These are phyloP conservation scores for Syzygium syzygioides DNA, from an alignment of 441 rosid genomes.

Conservation along the genomic window DNA sequence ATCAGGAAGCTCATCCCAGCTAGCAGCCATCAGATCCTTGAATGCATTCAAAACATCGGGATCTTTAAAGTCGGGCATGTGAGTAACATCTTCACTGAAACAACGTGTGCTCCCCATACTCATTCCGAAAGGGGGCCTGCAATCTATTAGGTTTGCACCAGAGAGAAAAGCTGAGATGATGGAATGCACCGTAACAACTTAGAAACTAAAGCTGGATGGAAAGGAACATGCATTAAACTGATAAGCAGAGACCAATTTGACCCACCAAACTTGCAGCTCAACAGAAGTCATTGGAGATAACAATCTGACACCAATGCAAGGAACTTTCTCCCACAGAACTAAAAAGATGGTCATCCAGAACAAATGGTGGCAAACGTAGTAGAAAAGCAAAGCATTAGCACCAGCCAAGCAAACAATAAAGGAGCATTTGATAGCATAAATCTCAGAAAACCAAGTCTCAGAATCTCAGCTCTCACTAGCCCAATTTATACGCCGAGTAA, in stretches of 20 bases:
- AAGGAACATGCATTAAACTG: not conserved
- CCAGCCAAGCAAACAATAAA: not conserved
- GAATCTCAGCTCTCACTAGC: not conserved
- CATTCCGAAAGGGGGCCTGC: slow-evolving; percentile 27
- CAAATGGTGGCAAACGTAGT: not conserved
- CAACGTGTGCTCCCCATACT: slow-evolving; percentile 40
- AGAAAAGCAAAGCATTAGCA: not conserved
- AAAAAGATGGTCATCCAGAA: not conserved
- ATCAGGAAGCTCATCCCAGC: slow-evolving; percentile 71
- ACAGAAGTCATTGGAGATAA: not conserved
- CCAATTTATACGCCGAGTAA: not conserved
- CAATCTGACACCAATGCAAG: not conserved
- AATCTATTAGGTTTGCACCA: slow-evolving; percentile 30
- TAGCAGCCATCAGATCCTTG: slow-evolving; percentile 82
- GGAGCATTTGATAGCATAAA: not conserved
- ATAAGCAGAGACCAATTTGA: not conserved
- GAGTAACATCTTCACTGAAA: slow-evolving; percentile 57
- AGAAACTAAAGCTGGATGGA: not conserved
- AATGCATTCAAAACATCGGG: slow-evolving; percentile 45
- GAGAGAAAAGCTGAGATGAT: not conserved
- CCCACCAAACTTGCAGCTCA: not conserved
- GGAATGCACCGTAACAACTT: not conserved
- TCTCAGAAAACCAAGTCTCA: not conserved
- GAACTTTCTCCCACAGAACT: not conserved
- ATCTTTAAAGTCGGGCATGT: slow-evolving; percentile 62